These are phyloP conservation scores for Zopfia rhizophila DNA, from an alignment of 2,329 filamentous ascomycete species.

Conservation along the genomic window DNA sequence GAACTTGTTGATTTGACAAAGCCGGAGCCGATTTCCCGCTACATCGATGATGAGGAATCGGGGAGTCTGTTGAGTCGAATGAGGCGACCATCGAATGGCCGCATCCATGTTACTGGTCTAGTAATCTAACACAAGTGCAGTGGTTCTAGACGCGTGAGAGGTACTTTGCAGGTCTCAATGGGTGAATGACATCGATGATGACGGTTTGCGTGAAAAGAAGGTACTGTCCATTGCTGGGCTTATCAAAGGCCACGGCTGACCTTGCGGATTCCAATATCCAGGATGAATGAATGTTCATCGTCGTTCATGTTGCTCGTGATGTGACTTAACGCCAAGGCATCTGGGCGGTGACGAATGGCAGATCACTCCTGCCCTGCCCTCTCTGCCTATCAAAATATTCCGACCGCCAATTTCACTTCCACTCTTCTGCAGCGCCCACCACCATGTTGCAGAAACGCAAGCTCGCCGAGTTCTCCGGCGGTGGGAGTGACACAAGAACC, in stretches of 20 bases:
- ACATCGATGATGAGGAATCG: conserved; percentile 72
- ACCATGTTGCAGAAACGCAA: conserved; percentile 51
- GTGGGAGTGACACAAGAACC: conserved; percentile 18
- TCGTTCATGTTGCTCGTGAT: conserved; percentile 28
- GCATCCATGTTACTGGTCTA: conserved; percentile 62
- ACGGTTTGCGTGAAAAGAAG: not conserved
- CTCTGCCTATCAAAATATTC: conserved; percentile 15
- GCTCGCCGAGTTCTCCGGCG: conserved; percentile 32
- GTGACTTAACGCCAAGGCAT: conserved; percentile 30
- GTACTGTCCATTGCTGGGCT: not conserved
- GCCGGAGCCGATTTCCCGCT: conserved; percentile 66
- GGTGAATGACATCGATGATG: conserved; percentile 3
- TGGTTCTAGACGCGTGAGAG: conserved; percentile 2
- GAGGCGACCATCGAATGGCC: conserved; percentile 72
- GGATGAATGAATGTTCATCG: not conserved
- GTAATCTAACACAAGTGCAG: conserved; percentile 5
- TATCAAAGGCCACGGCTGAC: not conserved
- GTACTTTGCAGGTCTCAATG: conserved; percentile 9
- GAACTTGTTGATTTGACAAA: conserved; percentile 62
- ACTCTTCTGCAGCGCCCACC: not conserved
- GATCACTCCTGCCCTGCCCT: conserved; percentile 7
- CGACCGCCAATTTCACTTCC: conserved; percentile 8
- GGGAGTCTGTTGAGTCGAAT: conserved; percentile 62
- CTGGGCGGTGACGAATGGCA: conserved; percentile 10
- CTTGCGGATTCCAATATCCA: not conserved